A percentile compares a stretch with the other conserved stretches of the same genome.
Conservation (phyloP, 2,329 filamentous ascomycete genomes). For the Dryadomyces sulphureus region DNA sequence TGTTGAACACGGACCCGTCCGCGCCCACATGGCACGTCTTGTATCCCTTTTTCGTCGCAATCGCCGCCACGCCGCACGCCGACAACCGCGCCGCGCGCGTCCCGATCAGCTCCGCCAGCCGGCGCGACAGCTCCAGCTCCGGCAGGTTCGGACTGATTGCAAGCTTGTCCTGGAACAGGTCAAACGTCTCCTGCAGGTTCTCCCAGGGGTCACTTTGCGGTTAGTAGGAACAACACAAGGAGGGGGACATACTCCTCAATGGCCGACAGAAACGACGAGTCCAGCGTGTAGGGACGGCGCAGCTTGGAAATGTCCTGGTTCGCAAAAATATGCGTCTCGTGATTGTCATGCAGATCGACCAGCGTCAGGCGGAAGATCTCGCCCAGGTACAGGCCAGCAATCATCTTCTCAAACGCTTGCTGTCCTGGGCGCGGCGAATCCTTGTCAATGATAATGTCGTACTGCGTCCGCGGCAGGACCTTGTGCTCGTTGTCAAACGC, state of each 20-base stretch:
- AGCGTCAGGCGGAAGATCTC: conserved; percentile 86
- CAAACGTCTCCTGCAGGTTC: conserved; percentile 79
- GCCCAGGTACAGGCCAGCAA: conserved; percentile 83
- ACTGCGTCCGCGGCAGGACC: conserved; percentile 71
- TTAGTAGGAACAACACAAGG: background rate
- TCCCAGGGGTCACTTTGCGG: conserved; percentile 67
- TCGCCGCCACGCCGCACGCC: conserved; percentile 87
- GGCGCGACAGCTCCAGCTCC: conserved; percentile 80
- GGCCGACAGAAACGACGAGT: conserved; percentile 82
- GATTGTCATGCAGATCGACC: conserved; percentile 70
- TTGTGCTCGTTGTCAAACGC: conserved; percentile 91
- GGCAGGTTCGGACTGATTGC: conserved; percentile 54
- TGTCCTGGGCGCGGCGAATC: conserved; percentile 86
- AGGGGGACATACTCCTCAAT: conserved; percentile 61
- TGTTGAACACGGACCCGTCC: conserved; percentile 96
- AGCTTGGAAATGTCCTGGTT: conserved; percentile 68
- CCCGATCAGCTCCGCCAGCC: conserved; percentile 84
- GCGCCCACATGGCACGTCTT: conserved; percentile 84
- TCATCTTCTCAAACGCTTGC: conserved; percentile 97
- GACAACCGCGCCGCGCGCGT: conserved; percentile 88
- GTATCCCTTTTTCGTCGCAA: conserved; percentile 92
- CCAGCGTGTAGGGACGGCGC: conserved; percentile 75
- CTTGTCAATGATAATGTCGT: conserved; percentile 77
- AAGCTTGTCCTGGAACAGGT: conserved; percentile 67
- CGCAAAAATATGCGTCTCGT: conserved; percentile 62